A percentile compares a stretch with the other conserved stretches of the same genome.
phyloP scores from a whole-genome alignment of 805 yeast genomes.

The Metschnikowia matae region DNA sequence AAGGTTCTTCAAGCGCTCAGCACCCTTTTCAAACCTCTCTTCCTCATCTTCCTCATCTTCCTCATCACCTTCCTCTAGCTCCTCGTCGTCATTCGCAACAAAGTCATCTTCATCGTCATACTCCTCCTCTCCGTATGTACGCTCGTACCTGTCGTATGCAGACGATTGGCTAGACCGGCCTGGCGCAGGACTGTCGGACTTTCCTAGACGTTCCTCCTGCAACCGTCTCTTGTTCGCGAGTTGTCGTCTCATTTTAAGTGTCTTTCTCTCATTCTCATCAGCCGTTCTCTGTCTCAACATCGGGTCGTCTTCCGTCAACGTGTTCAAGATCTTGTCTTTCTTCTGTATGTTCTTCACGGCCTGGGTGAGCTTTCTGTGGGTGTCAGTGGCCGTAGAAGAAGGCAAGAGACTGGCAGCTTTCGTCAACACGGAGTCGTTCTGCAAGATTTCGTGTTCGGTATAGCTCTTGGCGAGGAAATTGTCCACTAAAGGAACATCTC shows the following conservation, averaged over 20 bases:
- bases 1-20: conserved; percentile 52
- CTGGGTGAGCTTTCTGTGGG: conserved; percentile 75
- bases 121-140: conserved; percentile 32
- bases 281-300: conserved; percentile 61
- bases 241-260: conserved; percentile 61
- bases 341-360: conserved; percentile 54
- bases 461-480: conserved; percentile 69
- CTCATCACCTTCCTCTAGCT: conserved; percentile 35
- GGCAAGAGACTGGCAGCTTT: conserved; percentile 77
- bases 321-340: conserved; percentile 47
- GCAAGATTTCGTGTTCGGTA: conserved; percentile 66
- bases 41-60: conserved; percentile 46
- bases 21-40: conserved; percentile 50
- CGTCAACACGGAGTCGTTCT: conserved; percentile 59
- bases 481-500: conserved; percentile 60
- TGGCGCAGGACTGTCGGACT: conserved; percentile 35
- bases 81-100: conserved; percentile 43
- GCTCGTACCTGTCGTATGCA: conserved; percentile 36
- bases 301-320: conserved; percentile 62
- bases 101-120: conserved; percentile 42
- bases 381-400: conserved; percentile 79
- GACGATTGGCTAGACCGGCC: conserved; percentile 22
- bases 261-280: conserved; percentile 57
- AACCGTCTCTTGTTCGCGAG: conserved; percentile 55
- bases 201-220: conserved; percentile 56